phyloP scores from a whole-genome alignment of 2,329 filamentous ascomycete species.

The Shiraia sp. region DNA sequence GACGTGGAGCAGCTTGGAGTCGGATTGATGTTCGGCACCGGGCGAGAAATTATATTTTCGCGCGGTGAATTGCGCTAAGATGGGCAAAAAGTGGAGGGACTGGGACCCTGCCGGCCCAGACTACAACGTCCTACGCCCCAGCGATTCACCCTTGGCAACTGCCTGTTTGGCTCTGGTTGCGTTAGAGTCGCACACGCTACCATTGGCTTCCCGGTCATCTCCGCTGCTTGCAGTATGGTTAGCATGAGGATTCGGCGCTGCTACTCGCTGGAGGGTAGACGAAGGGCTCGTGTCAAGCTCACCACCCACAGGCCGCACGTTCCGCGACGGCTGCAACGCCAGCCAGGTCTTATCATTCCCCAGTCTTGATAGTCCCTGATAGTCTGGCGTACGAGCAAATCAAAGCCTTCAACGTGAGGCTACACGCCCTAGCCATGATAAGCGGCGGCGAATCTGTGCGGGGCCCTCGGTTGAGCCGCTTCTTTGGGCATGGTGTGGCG shows the following conservation, averaged over 20 bases:
- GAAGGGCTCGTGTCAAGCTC: conserved; percentile 19
- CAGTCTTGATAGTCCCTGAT: conserved; percentile 21
- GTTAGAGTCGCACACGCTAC: conserved; percentile 10
- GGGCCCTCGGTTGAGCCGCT: conserved; percentile 40
- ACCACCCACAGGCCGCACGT: conserved; percentile 17
- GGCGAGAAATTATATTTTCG: conserved; percentile 39
- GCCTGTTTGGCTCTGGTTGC: conserved; percentile 36
- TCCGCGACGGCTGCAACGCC: conserved; percentile 25
- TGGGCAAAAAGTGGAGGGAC: conserved; percentile 24
- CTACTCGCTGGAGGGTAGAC: conserved; percentile 24
- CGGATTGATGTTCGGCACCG: conserved; percentile 13
- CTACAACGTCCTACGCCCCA: conserved; percentile 24
- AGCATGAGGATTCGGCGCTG: conserved; percentile 15
- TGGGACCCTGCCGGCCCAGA: conserved; percentile 33
- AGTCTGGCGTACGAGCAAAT: conserved; percentile 19
- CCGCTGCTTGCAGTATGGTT: conserved; percentile 25
- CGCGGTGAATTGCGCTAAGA: conserved; percentile 30
- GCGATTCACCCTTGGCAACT: conserved; percentile 38
- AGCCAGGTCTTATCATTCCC: conserved; percentile 38
- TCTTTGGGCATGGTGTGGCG: conserved; percentile 31
- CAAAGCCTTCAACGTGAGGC: conserved; percentile 16
- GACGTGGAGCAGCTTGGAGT: conserved; percentile 10
- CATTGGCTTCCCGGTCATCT: conserved; percentile 40
- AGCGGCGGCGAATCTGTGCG: conserved; percentile 41
- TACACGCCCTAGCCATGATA: conserved; percentile 31